Percentiles rank a stretch among this genome's conserved stretches.
Conservation (phyloP, 176 grass and related monocot species). For the Cenchrus purpureus region DNA sequence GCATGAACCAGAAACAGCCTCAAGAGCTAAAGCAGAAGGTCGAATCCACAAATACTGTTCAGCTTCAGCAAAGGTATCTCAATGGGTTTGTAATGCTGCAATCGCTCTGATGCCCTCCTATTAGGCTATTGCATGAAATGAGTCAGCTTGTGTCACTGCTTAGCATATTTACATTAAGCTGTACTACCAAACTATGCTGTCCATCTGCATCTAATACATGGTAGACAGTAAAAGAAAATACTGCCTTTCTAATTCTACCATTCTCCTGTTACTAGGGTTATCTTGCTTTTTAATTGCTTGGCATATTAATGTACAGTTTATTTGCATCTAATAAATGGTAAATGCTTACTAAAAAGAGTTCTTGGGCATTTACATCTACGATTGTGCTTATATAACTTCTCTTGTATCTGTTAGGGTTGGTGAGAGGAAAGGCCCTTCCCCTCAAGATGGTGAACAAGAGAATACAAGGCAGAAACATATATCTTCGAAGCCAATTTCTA, state of each 20-base stretch:
- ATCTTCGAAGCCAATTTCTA: not conserved
- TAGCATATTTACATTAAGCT: not conserved
- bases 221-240: not conserved
- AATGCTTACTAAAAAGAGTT: not conserved
- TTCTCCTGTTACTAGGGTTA: not conserved
- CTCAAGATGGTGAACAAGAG: not conserved
- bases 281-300: not conserved
- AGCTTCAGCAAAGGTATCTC: not conserved
- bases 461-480: conserved; percentile 6
- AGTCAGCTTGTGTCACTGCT: not conserved
- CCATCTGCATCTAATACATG: not conserved
- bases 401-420: not conserved
- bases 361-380: not conserved
- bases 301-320: not conserved
- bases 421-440: not conserved
- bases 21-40: not conserved
- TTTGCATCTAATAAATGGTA: not conserved
- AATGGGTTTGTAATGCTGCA: not conserved
- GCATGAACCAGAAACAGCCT: not conserved
- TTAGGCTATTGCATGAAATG: not conserved
- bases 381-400: not conserved
- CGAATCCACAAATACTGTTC: not conserved
- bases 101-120: not conserved
- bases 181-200: not conserved
- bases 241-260: not conserved